Conservation (phyloP, 192 early-diverging fungal genomes). For the Rhizoclosmatium sp. region DNA sequence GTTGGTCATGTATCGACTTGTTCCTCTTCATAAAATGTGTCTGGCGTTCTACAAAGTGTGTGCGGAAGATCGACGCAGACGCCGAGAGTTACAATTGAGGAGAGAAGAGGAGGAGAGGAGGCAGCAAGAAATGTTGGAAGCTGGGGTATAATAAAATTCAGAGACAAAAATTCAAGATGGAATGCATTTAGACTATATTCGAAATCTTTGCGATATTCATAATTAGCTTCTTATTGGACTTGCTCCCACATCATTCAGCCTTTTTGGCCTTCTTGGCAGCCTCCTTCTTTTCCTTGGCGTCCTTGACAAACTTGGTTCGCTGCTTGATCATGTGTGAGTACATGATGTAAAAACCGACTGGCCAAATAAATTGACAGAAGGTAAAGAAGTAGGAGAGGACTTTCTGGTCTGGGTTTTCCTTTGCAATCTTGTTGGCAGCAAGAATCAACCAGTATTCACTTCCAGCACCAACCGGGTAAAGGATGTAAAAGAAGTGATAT, state of each 20-base stretch:
- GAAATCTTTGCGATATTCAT: no score
- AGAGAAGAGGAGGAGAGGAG: neutral
- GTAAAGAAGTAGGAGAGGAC: slow-evolving; percentile 57
- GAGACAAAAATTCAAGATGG: neutral
- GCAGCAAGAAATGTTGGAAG: neutral
- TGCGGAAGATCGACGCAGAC: slow-evolving; percentile 17
- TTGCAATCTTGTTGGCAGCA: slow-evolving; percentile 23
- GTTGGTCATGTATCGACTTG: slow-evolving; percentile 44
- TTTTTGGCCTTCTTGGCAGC: neutral
- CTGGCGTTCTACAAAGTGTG: slow-evolving; percentile 28
- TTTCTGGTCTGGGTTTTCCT: slow-evolving; percentile 44
- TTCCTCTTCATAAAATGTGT: slow-evolving; percentile 47
- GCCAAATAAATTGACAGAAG: slow-evolving; percentile 70
- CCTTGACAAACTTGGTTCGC: slow-evolving; percentile 74
- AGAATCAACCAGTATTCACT: slow-evolving; percentile 79
- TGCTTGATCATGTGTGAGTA: slow-evolving; percentile 94
- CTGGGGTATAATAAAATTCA: neutral
- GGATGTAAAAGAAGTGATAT: slow-evolving; percentile 93
- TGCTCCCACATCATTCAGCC: neutral
- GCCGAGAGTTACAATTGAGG: neutral
- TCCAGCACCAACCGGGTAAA: slow-evolving; percentile 91
- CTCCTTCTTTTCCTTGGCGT: slow-evolving; percentile 32
- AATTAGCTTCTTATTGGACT: no score
- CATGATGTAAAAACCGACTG: slow-evolving; percentile 82
- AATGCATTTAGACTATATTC: neutral